A percentile compares a stretch with the other conserved stretches of the same genome.
These are phyloP conservation scores for Psidium friedrichsthalianum DNA, from an alignment of 345 rosid species.

Conservation along the genomic window DNA sequence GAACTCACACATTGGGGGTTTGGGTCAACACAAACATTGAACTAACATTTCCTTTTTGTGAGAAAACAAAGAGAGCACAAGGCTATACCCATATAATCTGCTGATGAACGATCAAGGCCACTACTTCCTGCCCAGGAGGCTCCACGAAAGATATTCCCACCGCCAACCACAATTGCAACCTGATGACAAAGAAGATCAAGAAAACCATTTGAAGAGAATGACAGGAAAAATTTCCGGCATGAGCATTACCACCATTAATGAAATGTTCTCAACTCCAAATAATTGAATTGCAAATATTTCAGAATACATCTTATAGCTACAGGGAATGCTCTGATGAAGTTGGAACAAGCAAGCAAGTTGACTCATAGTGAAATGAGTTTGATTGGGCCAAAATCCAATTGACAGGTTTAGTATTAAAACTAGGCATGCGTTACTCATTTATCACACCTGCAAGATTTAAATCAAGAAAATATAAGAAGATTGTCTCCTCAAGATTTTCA, in stretches of 20 bases:
- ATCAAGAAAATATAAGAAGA: background rate
- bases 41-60: background rate
- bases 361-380: background rate
- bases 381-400: background rate
- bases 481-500: background rate
- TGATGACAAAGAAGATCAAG: constrained; percentile 3
- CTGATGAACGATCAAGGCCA: constrained; percentile 97
- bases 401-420: background rate
- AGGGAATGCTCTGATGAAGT: background rate
- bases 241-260: background rate
- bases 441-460: background rate
- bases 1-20: no score
- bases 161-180: constrained; percentile 98
- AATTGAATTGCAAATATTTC: background rate
- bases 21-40: background rate
- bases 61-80: background rate
- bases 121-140: constrained; percentile 89
- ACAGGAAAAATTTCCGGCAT: background rate
- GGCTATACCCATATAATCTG: constrained; percentile 83
- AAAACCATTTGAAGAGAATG: background rate
- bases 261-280: background rate
- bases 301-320: background rate
- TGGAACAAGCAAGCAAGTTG: background rate
- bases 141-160: constrained; percentile 93
- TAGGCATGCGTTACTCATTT: background rate